Conservation (phyloP, 768 basidiomycete species). For the Hericium erinaceus region DNA sequence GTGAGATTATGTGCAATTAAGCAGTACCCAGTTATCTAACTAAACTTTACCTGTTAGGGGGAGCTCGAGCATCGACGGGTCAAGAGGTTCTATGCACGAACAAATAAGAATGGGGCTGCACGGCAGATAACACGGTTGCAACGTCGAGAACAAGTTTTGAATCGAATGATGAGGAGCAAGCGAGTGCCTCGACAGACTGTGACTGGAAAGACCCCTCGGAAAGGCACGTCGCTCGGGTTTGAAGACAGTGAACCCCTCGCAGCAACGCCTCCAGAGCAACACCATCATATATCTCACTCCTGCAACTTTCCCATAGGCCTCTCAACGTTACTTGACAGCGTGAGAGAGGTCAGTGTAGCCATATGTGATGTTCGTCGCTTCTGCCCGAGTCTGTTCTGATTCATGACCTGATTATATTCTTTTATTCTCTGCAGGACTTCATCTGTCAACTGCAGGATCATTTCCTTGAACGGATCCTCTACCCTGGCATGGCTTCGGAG, state of each 20-base stretch:
- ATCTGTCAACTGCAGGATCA: slow-evolving; percentile 15
- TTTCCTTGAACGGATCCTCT: slow-evolving; percentile 11
- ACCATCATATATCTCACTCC: not conserved
- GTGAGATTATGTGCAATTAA: slow-evolving; percentile 6
- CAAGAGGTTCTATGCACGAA: slow-evolving; percentile 21
- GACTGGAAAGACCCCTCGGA: not conserved
- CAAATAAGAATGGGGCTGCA: slow-evolving; percentile 16
- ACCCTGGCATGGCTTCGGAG: not conserved
- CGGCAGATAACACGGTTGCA: slow-evolving; percentile 19
- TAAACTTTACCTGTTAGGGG: no score
- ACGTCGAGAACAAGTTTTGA: slow-evolving; percentile 1
- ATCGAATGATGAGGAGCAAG: not conserved
- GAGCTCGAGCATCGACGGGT: slow-evolving; percentile 24
- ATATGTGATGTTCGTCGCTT: no score
- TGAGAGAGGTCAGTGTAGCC: not conserved
- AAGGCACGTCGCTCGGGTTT: not conserved
- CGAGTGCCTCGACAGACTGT: not conserved
- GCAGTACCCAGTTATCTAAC: no score
- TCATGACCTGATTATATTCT: no score
- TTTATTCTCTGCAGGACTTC: slow-evolving; percentile 14
- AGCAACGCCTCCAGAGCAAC: not conserved
- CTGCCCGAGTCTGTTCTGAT: no score
- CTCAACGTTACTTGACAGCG: not conserved
- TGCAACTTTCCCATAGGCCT: not conserved
- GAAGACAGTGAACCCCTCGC: not conserved